phyloP scores from a whole-genome alignment of 352 stramenopile genomes.

The Phytophthora europaea region DNA sequence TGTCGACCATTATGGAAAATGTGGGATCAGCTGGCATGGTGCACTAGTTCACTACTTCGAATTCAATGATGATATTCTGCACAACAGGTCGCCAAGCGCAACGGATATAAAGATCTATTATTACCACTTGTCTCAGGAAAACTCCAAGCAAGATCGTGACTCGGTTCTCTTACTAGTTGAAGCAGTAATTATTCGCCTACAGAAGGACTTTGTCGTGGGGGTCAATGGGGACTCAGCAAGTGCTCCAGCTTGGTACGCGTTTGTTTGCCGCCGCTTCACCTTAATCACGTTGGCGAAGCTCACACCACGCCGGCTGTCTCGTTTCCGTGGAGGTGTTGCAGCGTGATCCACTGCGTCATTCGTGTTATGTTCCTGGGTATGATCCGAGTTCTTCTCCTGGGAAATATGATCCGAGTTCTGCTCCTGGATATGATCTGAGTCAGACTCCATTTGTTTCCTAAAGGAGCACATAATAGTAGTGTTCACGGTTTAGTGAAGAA shows the following conservation, averaged over 20 bases:
- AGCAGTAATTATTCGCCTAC: slow-evolving; percentile 31
- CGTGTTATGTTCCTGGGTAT: too few relatives aligned
- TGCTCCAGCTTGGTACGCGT: neutral
- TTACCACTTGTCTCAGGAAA: slow-evolving; percentile 31
- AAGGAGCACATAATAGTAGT: too few relatives aligned
- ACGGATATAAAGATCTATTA: slow-evolving; percentile 29
- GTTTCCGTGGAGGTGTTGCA: too few relatives aligned
- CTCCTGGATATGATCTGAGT: too few relatives aligned
- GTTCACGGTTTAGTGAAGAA: too few relatives aligned
- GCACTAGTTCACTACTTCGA: neutral
- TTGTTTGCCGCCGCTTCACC: neutral
- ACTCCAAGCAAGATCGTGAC: slow-evolving; percentile 40
- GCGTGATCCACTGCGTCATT: too few relatives aligned
- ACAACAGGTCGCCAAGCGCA: slow-evolving; percentile 3
- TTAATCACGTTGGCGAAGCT: too few relatives aligned
- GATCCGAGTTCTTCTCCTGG: too few relatives aligned
- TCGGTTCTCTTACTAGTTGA: slow-evolving; percentile 38
- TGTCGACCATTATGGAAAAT: slow-evolving; percentile 43
- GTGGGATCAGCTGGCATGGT: slow-evolving; percentile 16
- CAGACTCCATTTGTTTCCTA: too few relatives aligned
- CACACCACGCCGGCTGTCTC: too few relatives aligned
- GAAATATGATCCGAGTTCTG: too few relatives aligned
- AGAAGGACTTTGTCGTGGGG: slow-evolving; percentile 10
- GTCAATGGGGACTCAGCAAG: neutral
- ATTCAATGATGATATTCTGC: slow-evolving; percentile 1